Conservation (phyloP, 441 rosid genomes). For the Pelargonium citronellum region DNA sequence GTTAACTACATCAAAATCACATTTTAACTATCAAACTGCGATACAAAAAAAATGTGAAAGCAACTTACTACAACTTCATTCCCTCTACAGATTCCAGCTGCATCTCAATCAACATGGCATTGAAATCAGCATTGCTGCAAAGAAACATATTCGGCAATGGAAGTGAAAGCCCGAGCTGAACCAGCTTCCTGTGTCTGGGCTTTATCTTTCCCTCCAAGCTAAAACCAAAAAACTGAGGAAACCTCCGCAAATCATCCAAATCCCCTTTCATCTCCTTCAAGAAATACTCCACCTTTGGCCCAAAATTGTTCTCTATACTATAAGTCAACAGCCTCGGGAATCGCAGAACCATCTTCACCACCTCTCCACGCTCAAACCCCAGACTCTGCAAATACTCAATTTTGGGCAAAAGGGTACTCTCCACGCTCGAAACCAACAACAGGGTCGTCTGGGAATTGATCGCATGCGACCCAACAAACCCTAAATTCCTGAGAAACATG, state of each 20-base stretch:
- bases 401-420: slow-evolving; percentile 49
- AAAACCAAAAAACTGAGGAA: slow-evolving; percentile 82
- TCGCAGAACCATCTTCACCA: slow-evolving; percentile 56
- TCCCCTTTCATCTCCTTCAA: slow-evolving; percentile 55
- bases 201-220: slow-evolving; percentile 81
- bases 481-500: slow-evolving; percentile 47
- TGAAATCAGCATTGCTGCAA: slow-evolving; percentile 75
- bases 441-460: slow-evolving; percentile 45
- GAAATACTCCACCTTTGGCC: slow-evolving; percentile 58
- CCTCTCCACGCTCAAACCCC: slow-evolving; percentile 50
- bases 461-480: slow-evolving; percentile 41
- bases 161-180: slow-evolving; percentile 46
- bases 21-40: no score
- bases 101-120: slow-evolving; percentile 40
- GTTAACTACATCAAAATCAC: no score
- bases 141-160: slow-evolving; percentile 67
- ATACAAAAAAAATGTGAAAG: not conserved
- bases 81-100: not conserved
- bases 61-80: not conserved
- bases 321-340: slow-evolving; percentile 66
- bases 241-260: slow-evolving; percentile 49
- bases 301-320: slow-evolving; percentile 62
- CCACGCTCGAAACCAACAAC: slow-evolving; percentile 60
- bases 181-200: slow-evolving; percentile 64
- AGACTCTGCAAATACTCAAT: slow-evolving; percentile 46